Percentiles rank a stretch among this genome's conserved stretches.
Evolutionary conservation across 768 basidiomycete genomes (phyloP).

Genomic region (Kwoniella botswanensis): DNA sequence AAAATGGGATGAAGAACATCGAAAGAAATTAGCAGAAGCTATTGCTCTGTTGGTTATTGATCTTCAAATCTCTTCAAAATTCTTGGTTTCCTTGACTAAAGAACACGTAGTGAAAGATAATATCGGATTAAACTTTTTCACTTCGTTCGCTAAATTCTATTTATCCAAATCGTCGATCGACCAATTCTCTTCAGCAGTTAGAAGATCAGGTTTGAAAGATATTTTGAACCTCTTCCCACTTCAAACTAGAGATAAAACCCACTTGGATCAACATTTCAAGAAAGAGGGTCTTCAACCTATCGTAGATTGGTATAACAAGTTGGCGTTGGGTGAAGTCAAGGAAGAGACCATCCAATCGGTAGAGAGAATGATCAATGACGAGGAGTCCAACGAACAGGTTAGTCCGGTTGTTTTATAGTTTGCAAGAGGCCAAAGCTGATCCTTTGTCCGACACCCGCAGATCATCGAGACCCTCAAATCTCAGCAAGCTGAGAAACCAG

Average conservation of each 20-base stretch:
- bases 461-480: conserved; percentile 74
- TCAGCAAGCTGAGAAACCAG: conserved; percentile 75
- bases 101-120: conserved; percentile 96
- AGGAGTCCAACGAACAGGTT: conserved; percentile 73
- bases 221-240: conserved; percentile 79
- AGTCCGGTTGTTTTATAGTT: conserved; percentile 36
- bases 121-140: conserved; percentile 75
- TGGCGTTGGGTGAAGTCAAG: conserved; percentile 79
- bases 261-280: conserved; percentile 85
- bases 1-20: conserved; percentile 76
- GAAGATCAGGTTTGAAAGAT: conserved; percentile 83
- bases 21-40: conserved; percentile 81
- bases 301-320: conserved; percentile 93
- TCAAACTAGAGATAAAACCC: conserved; percentile 74
- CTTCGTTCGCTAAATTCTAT: conserved; percentile 79
- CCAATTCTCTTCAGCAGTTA: conserved; percentile 79
- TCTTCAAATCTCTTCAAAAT: conserved; percentile 76
- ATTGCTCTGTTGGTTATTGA: conserved; percentile 82
- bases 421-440: conserved; percentile 1
- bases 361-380: conserved; percentile 67
- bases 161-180: conserved; percentile 84
- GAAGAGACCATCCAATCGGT: conserved; percentile 71
- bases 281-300: conserved; percentile 77
- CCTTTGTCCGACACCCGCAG: conserved; percentile 58
- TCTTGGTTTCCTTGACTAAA: conserved; percentile 81